Conservation (phyloP, 2,329 filamentous ascomycete genomes). For the Alternaria panax region DNA sequence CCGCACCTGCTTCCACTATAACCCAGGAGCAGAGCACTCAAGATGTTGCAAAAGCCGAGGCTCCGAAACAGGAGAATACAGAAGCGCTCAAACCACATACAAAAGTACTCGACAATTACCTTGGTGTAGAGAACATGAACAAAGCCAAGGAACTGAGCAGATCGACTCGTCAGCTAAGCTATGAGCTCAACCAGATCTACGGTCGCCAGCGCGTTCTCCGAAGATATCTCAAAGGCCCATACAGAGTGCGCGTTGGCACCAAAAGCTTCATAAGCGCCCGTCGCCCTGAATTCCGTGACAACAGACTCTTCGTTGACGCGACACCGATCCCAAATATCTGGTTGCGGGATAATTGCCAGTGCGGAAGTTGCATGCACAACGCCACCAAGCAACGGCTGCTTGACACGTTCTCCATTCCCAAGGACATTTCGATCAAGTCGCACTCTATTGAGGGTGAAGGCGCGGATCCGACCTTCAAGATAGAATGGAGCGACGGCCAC, state of each 20-base stretch:
- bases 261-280: background rate
- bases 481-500: slow-evolving; percentile 66
- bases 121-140: background rate
- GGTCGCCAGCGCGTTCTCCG: background rate
- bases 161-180: background rate
- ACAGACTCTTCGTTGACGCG: slow-evolving; percentile 5
- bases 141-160: background rate
- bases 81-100: background rate
- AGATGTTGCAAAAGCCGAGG: background rate
- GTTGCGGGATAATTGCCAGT: slow-evolving; percentile 74
- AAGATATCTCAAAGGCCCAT: background rate
- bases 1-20: background rate
- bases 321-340: slow-evolving; percentile 43
- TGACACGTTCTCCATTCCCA: slow-evolving; percentile 66
- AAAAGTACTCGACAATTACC: background rate
- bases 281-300: background rate
- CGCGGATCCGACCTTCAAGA: slow-evolving; percentile 19
- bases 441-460: slow-evolving; percentile 8
- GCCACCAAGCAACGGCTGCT: slow-evolving; percentile 74
- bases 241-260: background rate
- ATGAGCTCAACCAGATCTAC: slow-evolving; percentile 1
- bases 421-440: slow-evolving; percentile 35
- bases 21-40: background rate
- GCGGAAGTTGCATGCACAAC: slow-evolving; percentile 69
- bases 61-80: background rate